Percentiles rank a stretch among this genome's conserved stretches.
Conservation (phyloP, 805 yeast genomes). For the Candida cerambycidarum region DNA sequence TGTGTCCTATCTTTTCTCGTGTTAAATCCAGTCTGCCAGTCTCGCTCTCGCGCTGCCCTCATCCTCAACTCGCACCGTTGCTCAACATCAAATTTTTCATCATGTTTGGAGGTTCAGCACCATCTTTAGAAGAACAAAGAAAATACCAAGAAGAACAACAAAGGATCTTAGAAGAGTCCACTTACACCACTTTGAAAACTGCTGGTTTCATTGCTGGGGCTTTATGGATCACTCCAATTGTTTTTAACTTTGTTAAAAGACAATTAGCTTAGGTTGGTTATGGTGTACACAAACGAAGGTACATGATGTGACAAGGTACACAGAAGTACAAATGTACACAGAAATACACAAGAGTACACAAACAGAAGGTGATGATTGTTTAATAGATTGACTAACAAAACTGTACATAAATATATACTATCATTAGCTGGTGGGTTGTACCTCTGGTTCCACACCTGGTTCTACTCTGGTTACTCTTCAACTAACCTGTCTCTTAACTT, state of each 20-base stretch:
- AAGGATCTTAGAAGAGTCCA: conserved; percentile 62
- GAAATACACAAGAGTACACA: too few species aligned
- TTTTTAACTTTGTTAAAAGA: conserved; percentile 53
- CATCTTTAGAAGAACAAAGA: conserved; percentile 23
- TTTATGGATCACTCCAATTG: conserved; percentile 59
- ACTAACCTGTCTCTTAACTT: conserved; percentile 37
- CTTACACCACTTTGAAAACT: conserved; percentile 55
- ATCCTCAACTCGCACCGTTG: neutral
- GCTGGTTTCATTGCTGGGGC: conserved; percentile 67
- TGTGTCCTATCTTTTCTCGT: neutral
- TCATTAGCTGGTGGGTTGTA: too few species aligned
- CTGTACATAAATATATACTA: neutral
- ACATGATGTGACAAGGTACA: too few species aligned
- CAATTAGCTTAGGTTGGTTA: too few species aligned
- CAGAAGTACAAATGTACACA: too few species aligned
- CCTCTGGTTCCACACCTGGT: too few species aligned
- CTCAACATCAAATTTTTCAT: conserved; percentile 12
- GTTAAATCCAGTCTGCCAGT: neutral
- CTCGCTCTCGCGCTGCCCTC: neutral
- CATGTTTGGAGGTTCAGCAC: conserved; percentile 52
- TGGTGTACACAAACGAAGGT: too few species aligned
- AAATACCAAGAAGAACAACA: conserved; percentile 54
- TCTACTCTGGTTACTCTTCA: too few species aligned
- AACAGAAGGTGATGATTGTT: too few species aligned
- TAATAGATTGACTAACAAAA: neutral